Evolutionary conservation across 140 eudicot species (phyloP), one percentile per base, ranked within the genome.

Genomic region (Flaveria floridana): DNA sequence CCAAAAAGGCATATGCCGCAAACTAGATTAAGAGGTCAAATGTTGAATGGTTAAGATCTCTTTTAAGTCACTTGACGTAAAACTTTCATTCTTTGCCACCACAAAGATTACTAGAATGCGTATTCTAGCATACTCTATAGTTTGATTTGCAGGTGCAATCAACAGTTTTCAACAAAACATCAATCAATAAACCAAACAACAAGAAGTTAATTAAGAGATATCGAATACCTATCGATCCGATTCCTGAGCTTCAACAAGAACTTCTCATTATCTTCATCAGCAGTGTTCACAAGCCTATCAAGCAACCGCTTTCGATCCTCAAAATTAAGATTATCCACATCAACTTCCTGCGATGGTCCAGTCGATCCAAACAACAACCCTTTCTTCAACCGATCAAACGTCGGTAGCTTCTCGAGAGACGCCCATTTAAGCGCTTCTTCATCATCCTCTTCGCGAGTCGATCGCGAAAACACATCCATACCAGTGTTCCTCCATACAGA

Each of bases 371-470:
- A 73, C 6, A 91, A 58, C 51, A 91, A 58, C 7, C 96, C 97
- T 82, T 81, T 88, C 48, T 72, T 88, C 11, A 91, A 34, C 39
- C 97, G 82, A 71, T 81, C 80, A 39, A 78, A 91, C 16, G 96
- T 91, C 0, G 97, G 97, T 0, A 91, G 70, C 75, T 85, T 91
- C 69, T 91, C 92, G 6, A 91, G 81, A 3, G 95, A 84, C 65
- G 93, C 97, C 97, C 97, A 91, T 66, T 78, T 86, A 19, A 91
- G 87, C 18, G 97, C 90, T 78, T 91, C 97, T 71, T 91, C 97
- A 53, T 91, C 97, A 57, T 91, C 89, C 30, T 91, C 97, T 18
- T 85, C 87, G 20, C 83, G 66, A 0, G 68, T 6, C 3, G 96
- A 86, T 53, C 47, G 69, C 0, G 95, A 88, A 42, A 87, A 90